These are phyloP conservation scores for Penicillium bovifimosum DNA, from an alignment of 495 filamentous ascomycete species.

Conservation along the genomic window DNA sequence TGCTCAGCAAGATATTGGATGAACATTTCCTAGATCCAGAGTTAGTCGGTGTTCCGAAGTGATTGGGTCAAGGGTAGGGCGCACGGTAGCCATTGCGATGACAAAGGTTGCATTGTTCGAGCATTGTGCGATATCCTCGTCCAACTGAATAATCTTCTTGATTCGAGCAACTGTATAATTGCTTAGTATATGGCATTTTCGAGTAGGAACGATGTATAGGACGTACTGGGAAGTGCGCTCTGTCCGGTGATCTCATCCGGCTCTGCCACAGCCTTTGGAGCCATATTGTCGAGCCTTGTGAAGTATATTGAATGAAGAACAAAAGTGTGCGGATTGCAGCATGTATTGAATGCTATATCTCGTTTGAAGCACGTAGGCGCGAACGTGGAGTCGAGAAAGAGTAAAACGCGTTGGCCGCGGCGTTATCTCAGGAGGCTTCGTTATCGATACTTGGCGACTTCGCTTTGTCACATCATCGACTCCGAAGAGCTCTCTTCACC, in stretches of 20 bases:
- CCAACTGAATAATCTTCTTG: slow-evolving; percentile 85
- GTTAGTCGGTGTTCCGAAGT: slow-evolving; percentile 8
- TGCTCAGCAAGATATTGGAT: slow-evolving; percentile 85
- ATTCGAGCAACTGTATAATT: slow-evolving; percentile 70
- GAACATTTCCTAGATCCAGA: slow-evolving; percentile 73
- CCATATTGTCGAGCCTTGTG: slow-evolving; percentile 49
- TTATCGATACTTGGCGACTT: slow-evolving; percentile 31
- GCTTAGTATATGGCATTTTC: slow-evolving; percentile 6
- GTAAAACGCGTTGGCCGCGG: slow-evolving; percentile 25
- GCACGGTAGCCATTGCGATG: slow-evolving; percentile 81
- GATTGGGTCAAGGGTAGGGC: slow-evolving; percentile 9
- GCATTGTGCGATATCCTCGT: slow-evolving; percentile 76
- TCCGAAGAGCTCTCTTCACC: slow-evolving; percentile 6
- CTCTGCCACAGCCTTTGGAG: slow-evolving; percentile 84
- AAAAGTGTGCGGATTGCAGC: neutral
- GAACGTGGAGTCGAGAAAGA: slow-evolving; percentile 13
- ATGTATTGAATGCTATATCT: neutral
- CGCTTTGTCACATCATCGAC: slow-evolving; percentile 16
- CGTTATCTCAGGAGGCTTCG: slow-evolving; percentile 29
- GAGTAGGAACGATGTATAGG: neutral
- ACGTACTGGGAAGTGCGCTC: slow-evolving; percentile 77
- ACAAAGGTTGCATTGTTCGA: slow-evolving; percentile 94
- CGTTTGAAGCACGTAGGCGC: neutral
- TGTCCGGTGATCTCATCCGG: slow-evolving; percentile 76
- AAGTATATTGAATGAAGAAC: neutral